A percentile compares a stretch with the other conserved stretches of the same genome.
These are phyloP conservation scores for Poteriospumella lacustris DNA, from an alignment of 108 stramenopile species.

Conservation along the genomic window DNA sequence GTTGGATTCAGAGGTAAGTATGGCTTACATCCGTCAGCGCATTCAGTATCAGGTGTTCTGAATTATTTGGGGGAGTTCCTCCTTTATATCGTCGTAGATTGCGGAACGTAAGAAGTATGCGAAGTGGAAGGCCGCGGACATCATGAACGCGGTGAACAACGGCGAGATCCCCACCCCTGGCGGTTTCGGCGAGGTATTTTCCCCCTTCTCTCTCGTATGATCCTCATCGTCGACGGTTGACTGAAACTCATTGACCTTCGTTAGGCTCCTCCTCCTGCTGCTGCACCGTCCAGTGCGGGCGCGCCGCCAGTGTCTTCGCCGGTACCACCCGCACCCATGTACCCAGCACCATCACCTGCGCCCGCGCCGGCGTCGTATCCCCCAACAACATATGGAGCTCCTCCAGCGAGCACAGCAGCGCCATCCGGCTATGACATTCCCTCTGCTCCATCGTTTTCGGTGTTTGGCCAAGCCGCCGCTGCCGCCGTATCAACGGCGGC, in stretches of 20 bases:
- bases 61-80: no score
- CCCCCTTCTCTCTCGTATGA: neutral
- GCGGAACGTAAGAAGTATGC: constrained; percentile 56
- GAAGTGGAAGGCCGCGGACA: constrained; percentile 89
- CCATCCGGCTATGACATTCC: neutral
- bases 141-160: constrained; percentile 82
- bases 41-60: no score
- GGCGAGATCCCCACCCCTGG: constrained; percentile 70
- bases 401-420: neutral
- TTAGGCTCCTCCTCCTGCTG: neutral
- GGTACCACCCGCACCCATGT: neutral
- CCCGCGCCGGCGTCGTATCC: neutral
- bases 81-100: no score
- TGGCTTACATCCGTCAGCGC: no score
- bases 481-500: neutral
- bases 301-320: neutral
- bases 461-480: neutral
- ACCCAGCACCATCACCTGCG: neutral
- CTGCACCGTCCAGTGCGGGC: neutral
- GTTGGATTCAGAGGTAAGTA: neutral
- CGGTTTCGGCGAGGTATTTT: constrained; percentile 50
- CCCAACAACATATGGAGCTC: neutral
- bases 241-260: neutral
- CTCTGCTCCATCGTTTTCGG: neutral
- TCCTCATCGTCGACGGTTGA: neutral